A percentile compares a stretch with the other conserved stretches of the same genome.
phyloP scores from a whole-genome alignment of 2,329 filamentous ascomycete species.

The Aspergillus sp. region DNA sequence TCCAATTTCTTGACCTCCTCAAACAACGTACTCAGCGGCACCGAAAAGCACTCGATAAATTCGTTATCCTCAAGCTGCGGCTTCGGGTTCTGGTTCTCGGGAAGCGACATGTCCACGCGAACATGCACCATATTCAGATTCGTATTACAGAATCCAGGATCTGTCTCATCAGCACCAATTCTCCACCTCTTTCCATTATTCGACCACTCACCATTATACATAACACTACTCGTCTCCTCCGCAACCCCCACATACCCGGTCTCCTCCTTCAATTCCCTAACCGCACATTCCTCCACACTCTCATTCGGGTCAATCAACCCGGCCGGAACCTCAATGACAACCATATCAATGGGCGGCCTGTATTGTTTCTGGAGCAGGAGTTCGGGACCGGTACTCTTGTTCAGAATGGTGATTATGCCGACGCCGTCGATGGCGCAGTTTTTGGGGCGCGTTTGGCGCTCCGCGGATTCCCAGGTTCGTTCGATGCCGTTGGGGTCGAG shows the following conservation, averaged over 20 bases:
- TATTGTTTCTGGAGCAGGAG: conserved; percentile 54
- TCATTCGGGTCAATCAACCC: conserved; percentile 55
- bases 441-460: conserved; percentile 43
- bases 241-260: conserved; percentile 54
- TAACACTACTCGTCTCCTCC: conserved; percentile 35
- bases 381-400: conserved; percentile 45
- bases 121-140: conserved; percentile 59
- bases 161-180: conserved; percentile 9
- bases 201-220: conserved; percentile 38
- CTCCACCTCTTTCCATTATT: too few relatives aligned
- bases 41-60: conserved; percentile 72
- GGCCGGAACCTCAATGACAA: conserved; percentile 55
- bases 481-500: conserved; percentile 36
- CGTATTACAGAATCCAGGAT: conserved; percentile 45
- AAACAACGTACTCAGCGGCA: conserved; percentile 59
- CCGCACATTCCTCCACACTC: conserved; percentile 48
- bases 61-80: conserved; percentile 71
- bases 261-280: conserved; percentile 56
- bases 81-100: conserved; percentile 62
- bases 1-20: conserved; percentile 61
- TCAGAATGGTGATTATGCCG: conserved; percentile 54
- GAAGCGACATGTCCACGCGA: conserved; percentile 60
- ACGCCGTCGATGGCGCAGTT: conserved; percentile 51
- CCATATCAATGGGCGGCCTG: conserved; percentile 52
- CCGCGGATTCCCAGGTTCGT: conserved; percentile 41